A percentile compares a stretch with the other conserved stretches of the same genome.
These are phyloP conservation scores for Helicostylum pulchrum DNA, from an alignment of 192 early-diverging fungal genomes.

Conservation along the genomic window DNA sequence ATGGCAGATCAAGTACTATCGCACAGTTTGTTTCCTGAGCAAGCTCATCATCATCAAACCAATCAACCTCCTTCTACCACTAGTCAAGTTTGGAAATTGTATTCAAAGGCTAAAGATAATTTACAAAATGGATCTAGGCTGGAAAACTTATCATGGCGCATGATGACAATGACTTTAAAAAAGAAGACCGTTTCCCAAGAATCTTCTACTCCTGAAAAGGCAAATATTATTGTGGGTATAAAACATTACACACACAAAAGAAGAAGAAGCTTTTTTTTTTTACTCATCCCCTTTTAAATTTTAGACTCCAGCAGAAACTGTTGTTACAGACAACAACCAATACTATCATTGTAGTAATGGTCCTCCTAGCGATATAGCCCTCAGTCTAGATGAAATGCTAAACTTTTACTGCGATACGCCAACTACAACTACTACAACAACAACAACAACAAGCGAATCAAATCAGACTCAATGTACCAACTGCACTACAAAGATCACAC, in stretches of 20 bases:
- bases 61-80: constrained; percentile 50
- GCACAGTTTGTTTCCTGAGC: constrained; percentile 2
- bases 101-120: constrained; percentile 72
- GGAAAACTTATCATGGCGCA: constrained; percentile 80
- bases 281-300: constrained; percentile 2
- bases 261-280: constrained; percentile 8
- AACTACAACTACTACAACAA: neutral
- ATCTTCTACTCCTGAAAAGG: neutral
- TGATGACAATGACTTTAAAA: constrained; percentile 66
- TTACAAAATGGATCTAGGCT: constrained; percentile 71
- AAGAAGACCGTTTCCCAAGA: constrained; percentile 23
- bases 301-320: neutral
- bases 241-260: neutral
- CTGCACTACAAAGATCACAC: constrained; percentile 67
- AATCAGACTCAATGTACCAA: constrained; percentile 19
- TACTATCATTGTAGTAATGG: neutral
- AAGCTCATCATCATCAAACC: neutral
- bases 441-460: neutral
- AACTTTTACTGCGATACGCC: neutral
- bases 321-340: neutral
- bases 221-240: neutral
- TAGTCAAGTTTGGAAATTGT: constrained; percentile 66
- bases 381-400: neutral
- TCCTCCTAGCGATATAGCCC: too few species aligned
- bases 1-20: constrained; percentile 20